Evolutionary conservation across 345 rosid genomes (phyloP), one percentile per base, ranked within the genome.

Genomic region (Mallotus nudiflorus): DNA sequence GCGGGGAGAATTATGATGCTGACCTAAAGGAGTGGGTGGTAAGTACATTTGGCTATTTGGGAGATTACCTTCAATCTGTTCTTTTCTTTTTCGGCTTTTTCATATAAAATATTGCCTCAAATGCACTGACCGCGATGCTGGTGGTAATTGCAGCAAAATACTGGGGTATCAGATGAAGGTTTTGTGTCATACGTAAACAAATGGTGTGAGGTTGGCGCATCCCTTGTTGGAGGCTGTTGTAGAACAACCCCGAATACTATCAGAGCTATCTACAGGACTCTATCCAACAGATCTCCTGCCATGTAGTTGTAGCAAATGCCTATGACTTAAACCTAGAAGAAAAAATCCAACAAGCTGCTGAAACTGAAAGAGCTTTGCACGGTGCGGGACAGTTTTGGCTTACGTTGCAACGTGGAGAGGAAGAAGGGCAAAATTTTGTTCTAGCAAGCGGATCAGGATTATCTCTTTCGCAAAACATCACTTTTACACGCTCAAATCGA

Each of bases 1-100:
- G 97, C 64, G 94, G 97, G 6, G 97, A 87, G 70, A 82, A 86
- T 66, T 91, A 91, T 64, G 89, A 88, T 78, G 81, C 88, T 39
- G 82, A 79, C 9, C 53, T 61, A 20, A 91, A 91, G 84, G 83
- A 82, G 71, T 91, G 94, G 97, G 89, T 91, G 73, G 97, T 91
- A 78, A 85, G 93, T 65, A 69, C 59, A n/a, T 27, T 58, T 39
- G 58, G 37, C 42, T 24, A 20, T 40, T 44, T 57, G 51, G 44
- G 49, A 52, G 18, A 68, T 35, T 13, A 33, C 46, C 11, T 42
- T 2, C 2, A 42, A 8, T 4, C 9, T 12, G 46, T 42, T 42
- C 14, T 48, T 49, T 7, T 3, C 19, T 65, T 22, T 31, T 2
- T 4, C 57, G 3, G 13, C 46, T 31, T 20, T 33, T 33, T 29